Evolutionary conservation across 768 basidiomycete genomes (phyloP).

Genomic region (Termitomyces sp.): DNA sequence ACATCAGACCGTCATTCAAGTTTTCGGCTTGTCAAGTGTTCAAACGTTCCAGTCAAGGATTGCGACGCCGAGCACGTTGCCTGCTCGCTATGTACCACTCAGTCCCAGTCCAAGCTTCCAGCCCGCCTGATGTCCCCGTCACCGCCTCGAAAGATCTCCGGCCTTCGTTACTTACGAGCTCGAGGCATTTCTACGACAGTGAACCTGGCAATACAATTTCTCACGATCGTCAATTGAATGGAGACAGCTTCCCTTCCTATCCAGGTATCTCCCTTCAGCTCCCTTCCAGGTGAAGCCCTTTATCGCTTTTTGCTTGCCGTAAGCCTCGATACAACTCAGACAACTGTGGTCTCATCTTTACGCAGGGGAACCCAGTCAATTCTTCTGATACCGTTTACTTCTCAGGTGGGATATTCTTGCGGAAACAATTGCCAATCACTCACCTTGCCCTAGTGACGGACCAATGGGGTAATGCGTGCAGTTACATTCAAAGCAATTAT

Average conservation of each 20-base stretch:
- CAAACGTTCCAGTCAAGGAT: neutral
- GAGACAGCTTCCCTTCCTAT: neutral
- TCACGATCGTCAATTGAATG: neutral
- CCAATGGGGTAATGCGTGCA: slow-evolving; percentile 88
- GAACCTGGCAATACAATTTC: neutral
- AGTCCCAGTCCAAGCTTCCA: neutral
- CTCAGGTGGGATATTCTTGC: slow-evolving; percentile 44
- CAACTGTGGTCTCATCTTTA: slow-evolving; percentile 5
- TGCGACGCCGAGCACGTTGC: neutral
- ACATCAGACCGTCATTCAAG: neutral
- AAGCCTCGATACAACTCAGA: slow-evolving; percentile 15
- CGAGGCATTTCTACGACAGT: neutral
- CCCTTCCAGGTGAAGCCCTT: neutral
- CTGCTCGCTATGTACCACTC: neutral
- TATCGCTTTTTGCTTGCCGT: slow-evolving; percentile 28
- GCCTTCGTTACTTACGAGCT: neutral
- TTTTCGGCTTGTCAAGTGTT: neutral
- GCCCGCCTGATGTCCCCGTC: neutral
- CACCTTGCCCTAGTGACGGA: slow-evolving; percentile 59
- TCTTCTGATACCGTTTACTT: slow-evolving; percentile 96
- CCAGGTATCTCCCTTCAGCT: neutral
- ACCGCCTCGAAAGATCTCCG: neutral
- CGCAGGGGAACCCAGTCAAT: slow-evolving; percentile 73
- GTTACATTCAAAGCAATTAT: slow-evolving; percentile 87
- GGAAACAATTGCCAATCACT: neutral